Base-by-base conservation (phyloP, 495 filamentous ascomycete species). In the Aspergillus diversus region DNA sequence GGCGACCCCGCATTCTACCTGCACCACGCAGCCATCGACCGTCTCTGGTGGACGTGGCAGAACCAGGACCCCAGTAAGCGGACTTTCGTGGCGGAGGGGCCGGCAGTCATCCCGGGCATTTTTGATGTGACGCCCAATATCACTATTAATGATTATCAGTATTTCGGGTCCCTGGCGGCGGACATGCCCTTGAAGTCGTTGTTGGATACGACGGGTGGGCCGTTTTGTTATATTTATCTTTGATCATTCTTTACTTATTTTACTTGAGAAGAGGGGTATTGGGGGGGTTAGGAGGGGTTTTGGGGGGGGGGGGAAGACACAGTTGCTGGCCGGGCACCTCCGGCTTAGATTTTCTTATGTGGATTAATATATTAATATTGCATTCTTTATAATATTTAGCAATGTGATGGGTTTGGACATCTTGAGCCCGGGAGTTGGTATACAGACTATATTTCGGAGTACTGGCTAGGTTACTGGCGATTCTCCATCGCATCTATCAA, bases 11-110 rank as follows among this genome's bases (percentile, higher is more conserved):
- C 84, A 0, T 87, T 87, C 69, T 85, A 81, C 68, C 76, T 87
- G 47, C 85, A 87, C 67, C 83, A 87, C 59, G 73, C 75, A 1
- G 75, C 84, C 61, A 73, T 88, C 7, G 86, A 87, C 66, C 79
- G 84, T 0, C 47, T 86, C 8, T 89, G 83, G 82, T 83, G 80
- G 78, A 73, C 77, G 27, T 89, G 86, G 86, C 84, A 87, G 66
- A 65, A 59, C 31, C 48, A 16, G 21, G 65, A 71, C 27, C 68
- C 64, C 7, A 15, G 9, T 15, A 66, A 62, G 47, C 69, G 67
- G 15, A 65, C 63, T 8, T 65, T 61, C 12, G 58, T 55, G 53
- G 73, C 56, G 7, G 54, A 60, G 9, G 63, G 63, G 0, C 58
- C 63, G 0, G 54, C 59, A 11, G 47, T 65, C 13, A 31, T 65